phyloP scores from a whole-genome alignment of 176 grass and related monocot species.

The Oryza meyeriana region DNA sequence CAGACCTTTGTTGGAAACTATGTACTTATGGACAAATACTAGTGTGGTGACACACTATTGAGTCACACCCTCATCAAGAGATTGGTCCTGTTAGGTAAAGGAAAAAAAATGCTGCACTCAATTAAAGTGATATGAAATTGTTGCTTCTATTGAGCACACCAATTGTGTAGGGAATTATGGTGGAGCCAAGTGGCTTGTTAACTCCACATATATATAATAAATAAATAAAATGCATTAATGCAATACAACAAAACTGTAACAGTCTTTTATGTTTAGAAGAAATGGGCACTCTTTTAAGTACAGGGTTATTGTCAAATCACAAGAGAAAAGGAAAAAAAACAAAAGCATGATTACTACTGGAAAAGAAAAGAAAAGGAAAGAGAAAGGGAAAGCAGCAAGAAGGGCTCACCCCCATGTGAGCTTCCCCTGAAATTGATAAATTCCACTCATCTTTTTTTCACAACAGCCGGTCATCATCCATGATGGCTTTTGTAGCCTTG shows the following conservation, averaged over 20 bases:
- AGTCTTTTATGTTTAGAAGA: not conserved
- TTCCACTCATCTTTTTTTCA: slow-evolving; percentile 1
- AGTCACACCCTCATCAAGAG: not conserved
- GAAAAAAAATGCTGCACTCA: not conserved
- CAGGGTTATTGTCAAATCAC: slow-evolving; percentile 33
- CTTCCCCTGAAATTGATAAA: slow-evolving; percentile 7
- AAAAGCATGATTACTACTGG: slow-evolving; percentile 18
- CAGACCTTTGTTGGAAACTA: slow-evolving; percentile 31
- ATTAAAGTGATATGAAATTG: not conserved
- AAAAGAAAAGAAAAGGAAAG: slow-evolving; percentile 19
- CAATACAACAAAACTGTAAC: not conserved
- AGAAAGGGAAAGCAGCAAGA: not conserved
- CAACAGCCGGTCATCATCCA: not conserved
- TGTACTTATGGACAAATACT: slow-evolving; percentile 9
- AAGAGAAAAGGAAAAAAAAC: not conserved
- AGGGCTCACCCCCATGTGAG: slow-evolving; percentile 31
- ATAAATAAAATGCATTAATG: not conserved
- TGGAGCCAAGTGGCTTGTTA: slow-evolving; percentile 24
- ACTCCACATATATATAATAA: not conserved
- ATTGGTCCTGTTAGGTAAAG: not conserved
- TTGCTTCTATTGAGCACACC: not conserved
- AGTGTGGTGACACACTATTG: not conserved
- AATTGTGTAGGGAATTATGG: not conserved
- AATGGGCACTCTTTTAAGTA: not conserved
- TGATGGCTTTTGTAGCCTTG: slow-evolving; percentile 21